Percentiles rank a stretch among this genome's conserved stretches.
phyloP scores from a whole-genome alignment of 495 filamentous ascomycete species.

The Neurospora africana region DNA sequence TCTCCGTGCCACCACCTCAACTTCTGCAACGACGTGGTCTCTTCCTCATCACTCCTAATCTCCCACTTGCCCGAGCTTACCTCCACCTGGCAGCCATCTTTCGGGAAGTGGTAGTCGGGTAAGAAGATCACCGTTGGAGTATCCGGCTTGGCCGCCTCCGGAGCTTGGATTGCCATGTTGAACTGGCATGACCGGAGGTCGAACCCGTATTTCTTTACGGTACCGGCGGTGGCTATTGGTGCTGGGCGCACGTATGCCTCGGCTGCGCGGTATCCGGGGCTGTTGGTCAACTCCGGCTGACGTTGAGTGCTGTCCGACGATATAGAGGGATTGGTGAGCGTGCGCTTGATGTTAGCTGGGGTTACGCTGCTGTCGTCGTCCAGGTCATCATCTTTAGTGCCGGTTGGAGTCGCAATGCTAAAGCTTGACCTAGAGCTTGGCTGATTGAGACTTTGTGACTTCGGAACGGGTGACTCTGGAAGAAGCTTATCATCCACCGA shows the following conservation, averaged over 20 bases:
- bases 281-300: slow-evolving; percentile 41
- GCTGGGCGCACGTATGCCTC: slow-evolving; percentile 86
- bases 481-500: slow-evolving; percentile 71
- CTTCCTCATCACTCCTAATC: slow-evolving; percentile 59
- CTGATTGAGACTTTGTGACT: slow-evolving; percentile 24
- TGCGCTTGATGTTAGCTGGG: slow-evolving; percentile 61
- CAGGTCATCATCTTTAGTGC: slow-evolving; percentile 6
- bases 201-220: slow-evolving; percentile 58
- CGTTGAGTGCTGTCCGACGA: slow-evolving; percentile 43
- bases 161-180: slow-evolving; percentile 50
- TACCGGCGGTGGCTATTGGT: slow-evolving; percentile 64
- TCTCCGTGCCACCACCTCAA: slow-evolving; percentile 85
- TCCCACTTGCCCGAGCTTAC: slow-evolving; percentile 85
- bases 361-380: slow-evolving; percentile 47
- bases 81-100: slow-evolving; percentile 52
- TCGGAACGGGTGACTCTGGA: slow-evolving; percentile 38
- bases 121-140: slow-evolving; percentile 76
- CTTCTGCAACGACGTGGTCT: slow-evolving; percentile 56
- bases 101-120: slow-evolving; percentile 89
- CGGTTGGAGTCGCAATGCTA: not conserved
- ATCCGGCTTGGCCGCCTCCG: slow-evolving; percentile 40
- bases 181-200: slow-evolving; percentile 70
- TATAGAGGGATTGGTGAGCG: slow-evolving; percentile 62
- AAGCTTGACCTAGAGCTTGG: slow-evolving; percentile 18
- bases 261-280: slow-evolving; percentile 73